Percentiles rank a stretch among this genome's conserved stretches.
Evolutionary conservation across 495 filamentous ascomycete species (phyloP).

Genomic region (Neurospora sp.): DNA sequence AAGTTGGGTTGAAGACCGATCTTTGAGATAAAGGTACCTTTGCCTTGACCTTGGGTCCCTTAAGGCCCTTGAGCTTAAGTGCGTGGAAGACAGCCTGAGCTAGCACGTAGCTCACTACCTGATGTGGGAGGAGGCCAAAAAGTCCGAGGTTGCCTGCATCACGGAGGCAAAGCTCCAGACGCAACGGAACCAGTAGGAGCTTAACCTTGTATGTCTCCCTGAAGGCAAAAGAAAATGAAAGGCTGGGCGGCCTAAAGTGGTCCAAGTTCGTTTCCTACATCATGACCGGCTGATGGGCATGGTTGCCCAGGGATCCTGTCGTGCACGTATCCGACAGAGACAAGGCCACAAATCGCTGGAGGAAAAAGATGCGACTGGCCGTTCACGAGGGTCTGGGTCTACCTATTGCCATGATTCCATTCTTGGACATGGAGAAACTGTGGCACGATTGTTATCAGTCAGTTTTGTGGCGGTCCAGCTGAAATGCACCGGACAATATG

Average conservation of each 20-base stretch:
- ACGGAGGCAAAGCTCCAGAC: neutral
- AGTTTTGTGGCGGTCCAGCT: neutral
- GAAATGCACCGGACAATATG: neutral
- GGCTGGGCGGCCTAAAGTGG: neutral
- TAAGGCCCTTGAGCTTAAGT: neutral
- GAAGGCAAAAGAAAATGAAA: neutral
- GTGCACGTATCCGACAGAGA: neutral
- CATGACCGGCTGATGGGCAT: neutral
- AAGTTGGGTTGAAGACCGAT: neutral
- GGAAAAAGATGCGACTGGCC: neutral
- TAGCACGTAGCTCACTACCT: neutral
- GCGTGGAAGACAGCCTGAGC: neutral
- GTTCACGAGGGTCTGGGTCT: neutral
- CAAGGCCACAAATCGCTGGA: neutral
- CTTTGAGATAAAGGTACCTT: neutral
- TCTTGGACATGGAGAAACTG: neutral
- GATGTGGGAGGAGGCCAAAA: neutral
- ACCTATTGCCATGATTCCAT: neutral
- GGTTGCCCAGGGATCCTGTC: neutral
- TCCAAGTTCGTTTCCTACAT: neutral
- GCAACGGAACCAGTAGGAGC: neutral
- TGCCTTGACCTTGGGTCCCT: too few relatives aligned
- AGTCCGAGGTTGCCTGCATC: neutral
- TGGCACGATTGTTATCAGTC: neutral
- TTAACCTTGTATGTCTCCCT: neutral